Evolutionary conservation across 257 asterid species (phyloP), one percentile per base, ranked within the genome.

Genomic region (Fraxinus quadrangulata): DNA sequence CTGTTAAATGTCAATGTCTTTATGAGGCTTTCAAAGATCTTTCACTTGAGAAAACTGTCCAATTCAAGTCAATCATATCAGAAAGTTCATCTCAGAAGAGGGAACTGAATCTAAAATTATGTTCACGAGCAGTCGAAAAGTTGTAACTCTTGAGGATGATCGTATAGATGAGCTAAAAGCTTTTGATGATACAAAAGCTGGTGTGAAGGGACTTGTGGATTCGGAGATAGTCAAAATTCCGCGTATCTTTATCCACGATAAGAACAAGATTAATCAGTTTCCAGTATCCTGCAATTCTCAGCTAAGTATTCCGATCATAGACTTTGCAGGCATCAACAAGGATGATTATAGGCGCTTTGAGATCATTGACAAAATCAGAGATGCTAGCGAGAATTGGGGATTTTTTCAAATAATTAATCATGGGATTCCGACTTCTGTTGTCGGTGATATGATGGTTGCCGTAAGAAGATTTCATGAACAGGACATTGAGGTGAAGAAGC

Each of bases 331-430:
- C 33, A 6, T 73, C 8, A 6, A 73, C 13, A 1, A 33, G 6
- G 40, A 34, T 10, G 37, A 72, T 6, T 13, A 40, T 1, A n/a
- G 16, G 8, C 74, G 63, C 9, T 42, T 42, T 36, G 37, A 66
- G 74, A 73, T 73, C 56, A 71, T 79, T 11, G 8, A 33, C n/a
- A 67, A 42, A 21, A 31, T 79, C 21, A 67, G 71, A 63, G 78
- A 76, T 24, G 80, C 84, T 10, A 45, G 71, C 5, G 71, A 76
- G 72, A 26, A 54, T 3, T 71, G 77, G 77, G 84, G 83, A 13
- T 81, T 81, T 56, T 81, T 81, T 56, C 84, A 81, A 59, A 68
- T 77, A 3, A 40, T 72, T 21, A 77, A 81, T 47, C 85, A 82
- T 51, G 80, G 70, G 39, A 19, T 82, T 33, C 80, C 80, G 1